phyloP scores from a whole-genome alignment of 1,284 basidiomycete genomes.

The Coriolopsis trogii region DNA sequence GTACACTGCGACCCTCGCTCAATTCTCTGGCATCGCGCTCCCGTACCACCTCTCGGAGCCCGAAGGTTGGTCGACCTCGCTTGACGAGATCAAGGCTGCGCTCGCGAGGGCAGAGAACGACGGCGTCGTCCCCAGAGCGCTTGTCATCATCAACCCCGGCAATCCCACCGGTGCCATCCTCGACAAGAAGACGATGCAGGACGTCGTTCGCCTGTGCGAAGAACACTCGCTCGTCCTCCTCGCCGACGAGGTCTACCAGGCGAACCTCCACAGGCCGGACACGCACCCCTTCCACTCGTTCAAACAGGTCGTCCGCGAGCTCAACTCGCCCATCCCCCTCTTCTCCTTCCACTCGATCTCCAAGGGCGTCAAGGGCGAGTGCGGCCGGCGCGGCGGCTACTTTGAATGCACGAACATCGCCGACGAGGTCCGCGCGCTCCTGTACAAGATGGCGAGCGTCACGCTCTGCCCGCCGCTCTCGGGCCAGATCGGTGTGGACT shows the following conservation, averaged over 20 bases:
- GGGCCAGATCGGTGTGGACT: conserved; percentile 92
- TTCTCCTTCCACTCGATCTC: conserved; percentile 96
- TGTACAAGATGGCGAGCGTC: conserved; percentile 96
- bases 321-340: conserved; percentile 73
- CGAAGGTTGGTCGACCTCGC: conserved; percentile 85
- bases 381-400: conserved; percentile 92
- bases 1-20: conserved; percentile 93
- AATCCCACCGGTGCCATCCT: conserved; percentile 93
- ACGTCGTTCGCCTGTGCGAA: conserved; percentile 82
- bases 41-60: conserved; percentile 91
- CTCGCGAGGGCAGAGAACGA: conserved; percentile 70
- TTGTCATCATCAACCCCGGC: conserved; percentile 96
- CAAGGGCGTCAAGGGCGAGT: conserved; percentile 94
- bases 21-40: conserved; percentile 79
- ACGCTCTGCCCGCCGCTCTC: conserved; percentile 86
- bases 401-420: conserved; percentile 87
- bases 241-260: conserved; percentile 96
- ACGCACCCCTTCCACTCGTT: conserved; percentile 87
- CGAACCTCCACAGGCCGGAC: conserved; percentile 77
- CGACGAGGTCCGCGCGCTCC: conserved; percentile 76
- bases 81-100: conserved; percentile 67
- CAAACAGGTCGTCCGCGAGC: conserved; percentile 79
- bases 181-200: conserved; percentile 68
- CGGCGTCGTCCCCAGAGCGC: conserved; percentile 72
- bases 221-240: conserved; percentile 85